Percentiles rank a stretch among this genome's conserved stretches.
Conservation (phyloP, 2,329 filamentous ascomycete species). For the Sporothrix euskadiensis region DNA sequence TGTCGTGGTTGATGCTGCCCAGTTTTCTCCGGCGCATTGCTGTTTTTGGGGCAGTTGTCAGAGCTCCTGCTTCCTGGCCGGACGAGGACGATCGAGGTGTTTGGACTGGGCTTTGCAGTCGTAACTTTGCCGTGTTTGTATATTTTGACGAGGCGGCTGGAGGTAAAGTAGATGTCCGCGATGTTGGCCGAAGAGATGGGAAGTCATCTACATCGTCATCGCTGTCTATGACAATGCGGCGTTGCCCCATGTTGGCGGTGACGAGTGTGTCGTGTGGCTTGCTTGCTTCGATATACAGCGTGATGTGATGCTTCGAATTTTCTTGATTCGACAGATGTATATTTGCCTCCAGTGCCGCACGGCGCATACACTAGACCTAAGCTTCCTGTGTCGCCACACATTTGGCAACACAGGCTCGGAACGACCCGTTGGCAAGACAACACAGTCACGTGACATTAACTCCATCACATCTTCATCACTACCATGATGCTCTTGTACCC, state of each 20-base stretch:
- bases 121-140: not conserved
- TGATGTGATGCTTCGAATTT: not conserved
- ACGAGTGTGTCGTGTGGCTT: not conserved
- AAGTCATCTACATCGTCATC: slow-evolving; percentile 27
- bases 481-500: too few relatives aligned
- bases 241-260: not conserved
- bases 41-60: not conserved
- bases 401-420: not conserved
- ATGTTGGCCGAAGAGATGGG: not conserved
- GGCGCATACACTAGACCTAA: not conserved
- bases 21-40: slow-evolving; percentile 27
- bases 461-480: too few relatives aligned
- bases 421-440: slow-evolving; percentile 25
- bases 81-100: not conserved
- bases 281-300: not conserved
- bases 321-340: not conserved
- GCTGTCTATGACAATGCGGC: slow-evolving; percentile 30
- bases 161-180: not conserved
- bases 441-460: slow-evolving; percentile 10
- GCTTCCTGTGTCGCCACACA: not conserved
- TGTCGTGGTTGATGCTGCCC: slow-evolving; percentile 23
- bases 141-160: not conserved
- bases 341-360: not conserved
- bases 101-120: not conserved
- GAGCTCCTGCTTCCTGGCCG: not conserved